Percentiles rank a stretch among this genome's conserved stretches.
Evolutionary conservation across 306 rosid species (phyloP).

Genomic region (Aeschynomene evenia): DNA sequence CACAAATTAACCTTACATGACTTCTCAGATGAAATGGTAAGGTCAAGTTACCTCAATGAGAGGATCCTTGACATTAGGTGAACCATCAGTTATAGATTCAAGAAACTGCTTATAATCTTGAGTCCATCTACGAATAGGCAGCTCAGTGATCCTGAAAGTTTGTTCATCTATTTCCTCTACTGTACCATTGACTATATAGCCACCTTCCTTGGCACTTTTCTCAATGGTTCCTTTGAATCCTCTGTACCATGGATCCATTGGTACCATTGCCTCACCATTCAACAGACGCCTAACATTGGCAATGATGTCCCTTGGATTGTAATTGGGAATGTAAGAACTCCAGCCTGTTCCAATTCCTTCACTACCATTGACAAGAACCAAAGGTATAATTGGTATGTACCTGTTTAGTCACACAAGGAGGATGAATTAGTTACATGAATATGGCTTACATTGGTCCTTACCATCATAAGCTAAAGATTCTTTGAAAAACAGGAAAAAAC

Average conservation of each 20-base stretch:
- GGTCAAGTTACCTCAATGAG: slow-evolving; percentile 59
- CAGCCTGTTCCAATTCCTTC: slow-evolving; percentile 96
- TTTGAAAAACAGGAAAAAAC: background rate
- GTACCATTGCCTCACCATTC: slow-evolving; percentile 51
- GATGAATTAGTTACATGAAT: background rate
- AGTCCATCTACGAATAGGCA: slow-evolving; percentile 90
- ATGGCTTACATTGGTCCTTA: background rate
- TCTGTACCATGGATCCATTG: slow-evolving; percentile 99
- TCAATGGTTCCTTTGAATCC: slow-evolving; percentile 77
- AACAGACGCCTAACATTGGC: slow-evolving; percentile 73
- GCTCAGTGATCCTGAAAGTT: slow-evolving; percentile 63
- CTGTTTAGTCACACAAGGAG: slow-evolving; percentile 32
- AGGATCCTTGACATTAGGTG: slow-evolving; percentile 78
- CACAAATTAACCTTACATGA: background rate
- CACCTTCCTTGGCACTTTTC: slow-evolving; percentile 66
- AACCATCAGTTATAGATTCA: slow-evolving; percentile 63
- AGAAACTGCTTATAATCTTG: slow-evolving; percentile 89
- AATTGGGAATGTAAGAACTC: slow-evolving; percentile 91
- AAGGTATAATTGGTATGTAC: slow-evolving; percentile 84
- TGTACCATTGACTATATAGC: slow-evolving; percentile 62
- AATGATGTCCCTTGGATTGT: slow-evolving; percentile 86
- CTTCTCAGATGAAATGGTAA: background rate
- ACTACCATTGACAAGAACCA: slow-evolving; percentile 93
- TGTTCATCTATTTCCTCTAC: slow-evolving; percentile 63
- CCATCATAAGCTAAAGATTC: background rate